Conservation (phyloP, 2,329 filamentous ascomycete genomes). For the Zopfia rhizophila region DNA sequence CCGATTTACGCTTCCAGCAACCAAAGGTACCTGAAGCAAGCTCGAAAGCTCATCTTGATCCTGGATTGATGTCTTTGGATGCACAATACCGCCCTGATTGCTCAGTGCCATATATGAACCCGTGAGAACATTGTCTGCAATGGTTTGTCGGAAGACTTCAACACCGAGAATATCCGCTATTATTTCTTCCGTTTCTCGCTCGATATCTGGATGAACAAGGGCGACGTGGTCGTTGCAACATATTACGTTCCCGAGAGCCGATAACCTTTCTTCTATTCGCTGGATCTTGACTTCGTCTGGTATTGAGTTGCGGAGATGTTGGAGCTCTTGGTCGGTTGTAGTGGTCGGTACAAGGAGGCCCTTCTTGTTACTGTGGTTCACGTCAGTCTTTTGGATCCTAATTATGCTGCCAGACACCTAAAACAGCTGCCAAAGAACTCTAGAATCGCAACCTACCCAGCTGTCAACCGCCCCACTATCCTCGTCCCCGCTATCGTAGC, state of each 20-base stretch:
- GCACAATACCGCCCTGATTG: conserved; percentile 96
- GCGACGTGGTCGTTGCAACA: conserved; percentile 97
- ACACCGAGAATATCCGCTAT: conserved; percentile 93
- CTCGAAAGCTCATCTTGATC: conserved; percentile 97
- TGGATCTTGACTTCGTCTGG: conserved; percentile 94
- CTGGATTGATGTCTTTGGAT: conserved; percentile 95
- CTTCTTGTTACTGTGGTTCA: conserved; percentile 79
- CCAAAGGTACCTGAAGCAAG: conserved; percentile 92
- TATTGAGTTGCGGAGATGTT: conserved; percentile 94
- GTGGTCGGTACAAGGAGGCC: conserved; percentile 95
- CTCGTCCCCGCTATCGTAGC: conserved; percentile 96
- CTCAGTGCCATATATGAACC: conserved; percentile 96
- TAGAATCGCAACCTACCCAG: conserved; percentile 69
- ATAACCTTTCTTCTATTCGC: conserved; percentile 96
- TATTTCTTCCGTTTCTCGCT: conserved; percentile 98
- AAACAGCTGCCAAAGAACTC: background rate
- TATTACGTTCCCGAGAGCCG: conserved; percentile 96
- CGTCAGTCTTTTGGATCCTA: conserved; percentile 15
- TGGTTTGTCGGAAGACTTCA: conserved; percentile 91
- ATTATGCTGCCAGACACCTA: background rate
- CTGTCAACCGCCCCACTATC: conserved; percentile 94
- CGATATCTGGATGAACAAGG: conserved; percentile 93
- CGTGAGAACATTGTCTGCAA: conserved; percentile 96
- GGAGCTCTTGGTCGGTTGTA: conserved; percentile 97
- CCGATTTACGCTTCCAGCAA: conserved; percentile 92